Evolutionary conservation across 2,329 filamentous ascomycete genomes (phyloP), one percentile per base, ranked within the genome.

Genomic region (Thermothelomyces thermophilus): DNA sequence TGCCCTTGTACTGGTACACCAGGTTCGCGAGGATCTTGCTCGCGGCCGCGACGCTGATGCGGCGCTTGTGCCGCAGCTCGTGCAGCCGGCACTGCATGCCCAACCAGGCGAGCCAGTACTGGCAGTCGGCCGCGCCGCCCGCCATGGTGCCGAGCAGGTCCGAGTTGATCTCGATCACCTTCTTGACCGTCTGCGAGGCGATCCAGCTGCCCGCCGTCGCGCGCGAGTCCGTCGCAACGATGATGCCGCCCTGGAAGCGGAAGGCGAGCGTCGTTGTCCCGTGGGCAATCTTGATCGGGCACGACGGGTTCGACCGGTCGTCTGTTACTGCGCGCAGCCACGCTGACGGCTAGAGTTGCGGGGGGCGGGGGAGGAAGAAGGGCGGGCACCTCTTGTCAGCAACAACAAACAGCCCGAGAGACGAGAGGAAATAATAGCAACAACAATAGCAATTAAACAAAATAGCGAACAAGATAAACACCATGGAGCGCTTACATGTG

Each of bases 131-230:
- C 66, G 93, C 93, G 73, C 93, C 93, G 70, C 93, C 93, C 56
- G 93, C 93, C 91, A 98, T 95, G 61, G 93, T 98, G 58, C 93
- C 93, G 64, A 98, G 74, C 71, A 98, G 79, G 70, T 85, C 86
- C 71, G 79, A 88, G 76, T 95, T 95, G 77, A 95, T 95, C 79
- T 95, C 90, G 66, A 98, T 97, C 61, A 98, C 93, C 80, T 98
- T 98, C 83, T 98, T 98, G 66, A 98, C 93, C 47, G 93, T 98
- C 79, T 98, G 93, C 73, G 88, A 95, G 59, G 93, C 93, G 72
- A 98, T 98, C 93, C 93, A 98, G 80, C 93, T 94, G 64, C 93
- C 93, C 26, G 93, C 91, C 41, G 93, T 95, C 53, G 93, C 93
- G 73, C 93, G 84, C 53, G 93, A 98, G 74, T 98, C 93, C 52